Evolutionary conservation across 2,329 filamentous ascomycete genomes (phyloP), one percentile per base, ranked within the genome.

Genomic region (Cyanodermella asteris): DNA sequence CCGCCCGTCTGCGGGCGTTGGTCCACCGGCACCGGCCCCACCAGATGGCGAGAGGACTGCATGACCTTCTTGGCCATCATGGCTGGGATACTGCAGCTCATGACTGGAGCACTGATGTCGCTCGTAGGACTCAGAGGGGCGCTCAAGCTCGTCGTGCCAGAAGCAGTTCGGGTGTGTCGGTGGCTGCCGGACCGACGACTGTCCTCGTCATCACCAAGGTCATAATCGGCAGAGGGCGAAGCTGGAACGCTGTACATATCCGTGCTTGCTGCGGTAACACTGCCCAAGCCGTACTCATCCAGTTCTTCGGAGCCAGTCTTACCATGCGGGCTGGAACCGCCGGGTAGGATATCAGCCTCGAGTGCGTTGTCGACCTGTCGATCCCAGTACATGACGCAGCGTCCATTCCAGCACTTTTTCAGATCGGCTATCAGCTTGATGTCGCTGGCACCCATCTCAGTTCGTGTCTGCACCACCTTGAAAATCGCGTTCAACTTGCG

Each of bases 381-480:
- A 33, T 91, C 77, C 84, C 87, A 97, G 44, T 82, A 91, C 28
- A 82, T 53, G 0, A 75, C 71, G 44, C 82, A 94, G 12, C 87
- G 77, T 25, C 82, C 66, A 44, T 82, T 72, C 87, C 87, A 97
- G 44, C 87, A 94, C 44, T 91, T 90, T 47, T 97, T 97, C 33
- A 97, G 55, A 47, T 97, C 87, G 16, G 74, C 70, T 18, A 97
- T 59, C 35, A 94, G 91, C 47, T 93, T 93, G 30, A 91, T 47
- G 38, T 73, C 68, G 23, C 66, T 69, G 26, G 54, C 56, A 17
- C 64, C 61, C 21, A 57, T 53, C 33, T 58, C 55, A 26, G 50
- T 43, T 26, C 62, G 53, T 23, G 49, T 46, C 27, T 52, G 57
- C 17, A 72, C 50, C 28, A 59, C 50, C 16, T 46, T 41, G 28